Evolutionary conservation across 495 filamentous ascomycete species (phyloP).

Genomic region (Penicillium simplicissimum): DNA sequence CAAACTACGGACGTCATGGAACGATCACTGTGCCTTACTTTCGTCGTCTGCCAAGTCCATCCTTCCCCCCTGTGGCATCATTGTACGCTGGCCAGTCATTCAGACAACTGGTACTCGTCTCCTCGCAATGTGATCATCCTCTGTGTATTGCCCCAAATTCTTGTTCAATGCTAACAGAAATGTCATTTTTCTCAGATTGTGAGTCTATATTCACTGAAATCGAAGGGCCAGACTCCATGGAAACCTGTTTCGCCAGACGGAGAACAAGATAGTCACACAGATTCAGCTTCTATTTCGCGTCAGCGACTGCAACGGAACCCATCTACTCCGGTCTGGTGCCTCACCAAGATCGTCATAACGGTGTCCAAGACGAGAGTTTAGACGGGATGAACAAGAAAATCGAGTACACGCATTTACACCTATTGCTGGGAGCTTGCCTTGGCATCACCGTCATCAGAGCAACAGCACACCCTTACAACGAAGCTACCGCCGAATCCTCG

Average conservation of each 20-base stretch:
- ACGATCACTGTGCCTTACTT: neutral
- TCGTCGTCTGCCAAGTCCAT: neutral
- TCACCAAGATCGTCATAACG: neutral
- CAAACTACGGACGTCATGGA: slow-evolving; percentile 2
- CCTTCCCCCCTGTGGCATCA: neutral
- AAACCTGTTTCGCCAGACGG: slow-evolving; percentile 6
- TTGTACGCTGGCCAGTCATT: neutral
- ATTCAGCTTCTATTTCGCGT: neutral
- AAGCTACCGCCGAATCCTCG: neutral
- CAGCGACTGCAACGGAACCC: neutral
- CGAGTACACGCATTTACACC: no score
- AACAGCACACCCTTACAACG: neutral
- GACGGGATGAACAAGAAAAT: neutral
- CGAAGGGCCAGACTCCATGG: neutral
- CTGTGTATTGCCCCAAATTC: neutral
- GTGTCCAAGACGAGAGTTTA: neutral
- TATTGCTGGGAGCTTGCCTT: neutral
- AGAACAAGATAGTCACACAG: neutral
- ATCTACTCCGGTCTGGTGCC: neutral
- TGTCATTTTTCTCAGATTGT: neutral
- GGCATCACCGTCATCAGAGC: neutral
- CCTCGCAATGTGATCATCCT: neutral
- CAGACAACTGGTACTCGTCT: neutral
- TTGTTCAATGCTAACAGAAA: neutral
- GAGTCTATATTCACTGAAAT: neutral